Base-by-base conservation (phyloP, 2,329 filamentous ascomycete species). In the Ceratocystis eucalypticola region DNA sequence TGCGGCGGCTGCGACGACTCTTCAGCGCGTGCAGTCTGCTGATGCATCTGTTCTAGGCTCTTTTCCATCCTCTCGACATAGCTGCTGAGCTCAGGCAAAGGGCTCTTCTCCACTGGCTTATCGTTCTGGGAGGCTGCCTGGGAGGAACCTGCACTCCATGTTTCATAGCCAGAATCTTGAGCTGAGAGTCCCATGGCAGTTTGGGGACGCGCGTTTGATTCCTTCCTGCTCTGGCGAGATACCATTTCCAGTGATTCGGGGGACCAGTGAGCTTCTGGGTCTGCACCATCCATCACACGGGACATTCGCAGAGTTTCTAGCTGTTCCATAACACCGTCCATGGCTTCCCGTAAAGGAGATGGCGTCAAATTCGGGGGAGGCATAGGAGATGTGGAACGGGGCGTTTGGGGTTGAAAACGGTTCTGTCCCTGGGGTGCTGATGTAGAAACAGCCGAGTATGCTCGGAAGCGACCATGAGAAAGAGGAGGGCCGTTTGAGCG, bases 281-380 rank as follows among this genome's bases (percentile, higher is more conserved):
- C 67, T 8, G 66, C 65, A 6, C 61, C 64, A 44, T 83, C 80
- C 71, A 69, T 79, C 25, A 81, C 77, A 66, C 81, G 80, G 53
- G 83, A 79, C 71, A 87, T 79, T 41, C 68, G 87, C 80, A 99
- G 89, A 68, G 92, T 91, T 73, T 96, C 88, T 55, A 99, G 77
- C 66, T 94, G 95, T 70, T 94, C 91, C 85, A 97, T 96, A 3
- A 99, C 92, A 75, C 95, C 93, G 73, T 97, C 93, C 91, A 99
- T 99, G 0, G 94, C 94, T 74, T 92, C 91, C 68, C 94, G 83
- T 2, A 99, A 78, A 0, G 94, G 94, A 1, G 94, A 97, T 0
- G 94, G 94, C 0, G 94, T 99, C 74, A 89, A 78, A 1, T 85
- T 85, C 4, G 90, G 91, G 3, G 84, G 84, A 2, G 86, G 87